Conservation (phyloP, 306 rosid species). For the Quillaja saponaria region DNA sequence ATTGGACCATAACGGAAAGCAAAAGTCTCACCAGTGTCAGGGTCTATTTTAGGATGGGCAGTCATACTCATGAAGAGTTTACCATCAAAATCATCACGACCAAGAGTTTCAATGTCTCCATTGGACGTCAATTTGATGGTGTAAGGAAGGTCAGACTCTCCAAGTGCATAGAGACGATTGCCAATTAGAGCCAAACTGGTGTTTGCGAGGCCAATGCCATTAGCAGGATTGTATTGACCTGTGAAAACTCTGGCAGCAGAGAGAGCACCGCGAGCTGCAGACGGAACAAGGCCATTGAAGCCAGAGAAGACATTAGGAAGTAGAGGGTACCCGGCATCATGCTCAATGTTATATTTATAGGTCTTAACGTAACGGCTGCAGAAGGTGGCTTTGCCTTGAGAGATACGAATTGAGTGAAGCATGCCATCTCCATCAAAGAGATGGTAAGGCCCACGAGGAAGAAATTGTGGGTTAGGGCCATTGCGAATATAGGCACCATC, state of each 20-base stretch:
- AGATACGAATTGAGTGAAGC: conserved; percentile 71
- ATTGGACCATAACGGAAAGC: conserved; percentile 75
- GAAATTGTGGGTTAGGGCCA: conserved; percentile 91
- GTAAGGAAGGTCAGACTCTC: conserved; percentile 88
- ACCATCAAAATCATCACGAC: conserved; percentile 67
- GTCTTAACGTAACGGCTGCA: conserved; percentile 82
- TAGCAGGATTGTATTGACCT: conserved; percentile 60
- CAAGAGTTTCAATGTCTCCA: conserved; percentile 63
- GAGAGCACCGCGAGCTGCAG: conserved; percentile 76
- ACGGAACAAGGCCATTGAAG: conserved; percentile 58
- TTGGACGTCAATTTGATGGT: conserved; percentile 27
- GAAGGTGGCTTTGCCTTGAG: conserved; percentile 61
- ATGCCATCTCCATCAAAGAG: conserved; percentile 93
- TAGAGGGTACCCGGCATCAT: conserved; percentile 60
- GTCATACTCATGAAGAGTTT: conserved; percentile 72
- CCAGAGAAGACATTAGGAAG: conserved; percentile 78
- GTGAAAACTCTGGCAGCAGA: conserved; percentile 53
- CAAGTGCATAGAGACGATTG: conserved; percentile 59
- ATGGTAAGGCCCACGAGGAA: conserved; percentile 92
- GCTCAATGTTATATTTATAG: conserved; percentile 61
- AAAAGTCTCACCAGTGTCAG: conserved; percentile 66
- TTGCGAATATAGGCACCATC: conserved; percentile 84
- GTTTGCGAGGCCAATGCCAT: conserved; percentile 86
- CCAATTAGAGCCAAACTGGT: conserved; percentile 71
- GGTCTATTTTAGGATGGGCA: conserved; percentile 81